These are phyloP conservation scores for Amaranthus hypochondriacus DNA, from an alignment of 148 eudicot species.

Conservation along the genomic window DNA sequence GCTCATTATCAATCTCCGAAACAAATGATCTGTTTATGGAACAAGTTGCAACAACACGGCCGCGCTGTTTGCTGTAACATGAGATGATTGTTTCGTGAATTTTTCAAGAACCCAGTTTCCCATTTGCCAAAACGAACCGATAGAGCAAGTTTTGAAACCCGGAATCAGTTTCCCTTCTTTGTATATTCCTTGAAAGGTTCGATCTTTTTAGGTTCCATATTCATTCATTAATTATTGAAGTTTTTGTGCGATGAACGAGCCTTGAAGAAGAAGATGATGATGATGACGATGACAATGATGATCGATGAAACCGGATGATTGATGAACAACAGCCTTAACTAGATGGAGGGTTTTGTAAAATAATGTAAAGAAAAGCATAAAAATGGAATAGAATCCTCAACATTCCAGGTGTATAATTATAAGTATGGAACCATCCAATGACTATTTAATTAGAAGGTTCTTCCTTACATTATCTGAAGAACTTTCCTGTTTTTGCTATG, in stretches of 20 bases:
- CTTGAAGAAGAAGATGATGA: conserved; percentile 7
- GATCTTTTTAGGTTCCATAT: not conserved
- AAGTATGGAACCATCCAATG: conserved; percentile 6
- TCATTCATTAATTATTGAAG: conserved; percentile 10
- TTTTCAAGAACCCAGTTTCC: conserved; percentile 5
- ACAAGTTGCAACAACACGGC: conserved; percentile 57
- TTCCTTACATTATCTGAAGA: not conserved
- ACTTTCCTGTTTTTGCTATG: not conserved
- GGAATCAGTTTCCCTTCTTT: conserved; percentile 13
- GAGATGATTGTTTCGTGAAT: conserved; percentile 42
- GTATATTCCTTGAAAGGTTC: conserved; percentile 30
- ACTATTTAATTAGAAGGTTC: not conserved
- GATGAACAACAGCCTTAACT: conserved; percentile 9
- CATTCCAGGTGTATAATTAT: conserved; percentile 8
- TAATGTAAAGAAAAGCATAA: conserved; percentile 20
- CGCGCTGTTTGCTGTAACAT: conserved; percentile 79
- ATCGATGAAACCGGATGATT: not conserved
- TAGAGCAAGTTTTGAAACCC: conserved; percentile 31
- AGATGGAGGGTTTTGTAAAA: conserved; percentile 22
- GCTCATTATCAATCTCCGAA: conserved; percentile 93
- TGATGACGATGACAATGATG: conserved; percentile 8
- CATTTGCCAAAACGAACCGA: conserved; percentile 9
- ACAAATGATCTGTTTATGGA: conserved; percentile 94
- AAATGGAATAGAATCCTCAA: conserved; percentile 19
- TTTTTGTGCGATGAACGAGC: not conserved